phyloP scores from a whole-genome alignment of 345 rosid genomes.

The Triadica sebifera region DNA sequence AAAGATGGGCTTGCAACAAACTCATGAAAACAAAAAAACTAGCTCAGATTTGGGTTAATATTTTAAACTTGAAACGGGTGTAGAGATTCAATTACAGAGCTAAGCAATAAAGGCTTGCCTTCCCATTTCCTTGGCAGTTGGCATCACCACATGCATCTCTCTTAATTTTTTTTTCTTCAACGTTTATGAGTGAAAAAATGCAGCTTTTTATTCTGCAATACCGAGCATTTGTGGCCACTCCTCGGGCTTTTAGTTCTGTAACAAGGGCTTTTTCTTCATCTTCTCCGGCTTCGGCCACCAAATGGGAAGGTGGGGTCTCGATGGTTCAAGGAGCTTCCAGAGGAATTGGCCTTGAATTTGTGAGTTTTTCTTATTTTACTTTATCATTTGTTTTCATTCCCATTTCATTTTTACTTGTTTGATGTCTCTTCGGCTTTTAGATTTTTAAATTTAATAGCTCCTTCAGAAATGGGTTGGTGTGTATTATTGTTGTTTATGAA shows the following conservation, averaged over 20 bases:
- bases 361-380: slow-evolving; percentile 25
- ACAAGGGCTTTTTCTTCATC: slow-evolving; percentile 27
- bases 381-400: background rate
- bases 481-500: background rate
- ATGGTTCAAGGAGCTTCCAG: slow-evolving; percentile 94
- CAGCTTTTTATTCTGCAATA: slow-evolving; percentile 9
- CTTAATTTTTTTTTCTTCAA: background rate
- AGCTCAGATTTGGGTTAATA: too few relatives aligned
- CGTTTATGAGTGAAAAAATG: background rate
- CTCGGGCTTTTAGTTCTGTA: slow-evolving; percentile 11
- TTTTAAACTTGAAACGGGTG: too few relatives aligned
- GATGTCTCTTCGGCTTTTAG: background rate
- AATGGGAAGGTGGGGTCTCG: slow-evolving; percentile 77
- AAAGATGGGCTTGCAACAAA: too few relatives aligned
- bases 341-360: slow-evolving; percentile 89
- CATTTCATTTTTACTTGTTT: background rate
- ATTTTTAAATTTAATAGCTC: background rate
- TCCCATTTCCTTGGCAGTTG: too few relatives aligned
- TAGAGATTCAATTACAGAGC: too few relatives aligned
- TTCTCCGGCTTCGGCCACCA: slow-evolving; percentile 32
- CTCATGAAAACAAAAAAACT: too few relatives aligned
- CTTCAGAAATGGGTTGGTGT: background rate
- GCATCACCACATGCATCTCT: too few relatives aligned
- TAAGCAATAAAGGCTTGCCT: too few relatives aligned
- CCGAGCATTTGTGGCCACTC: slow-evolving; percentile 3